phyloP scores from a whole-genome alignment of 257 asterid genomes.

The Voacanga thouarsii region DNA sequence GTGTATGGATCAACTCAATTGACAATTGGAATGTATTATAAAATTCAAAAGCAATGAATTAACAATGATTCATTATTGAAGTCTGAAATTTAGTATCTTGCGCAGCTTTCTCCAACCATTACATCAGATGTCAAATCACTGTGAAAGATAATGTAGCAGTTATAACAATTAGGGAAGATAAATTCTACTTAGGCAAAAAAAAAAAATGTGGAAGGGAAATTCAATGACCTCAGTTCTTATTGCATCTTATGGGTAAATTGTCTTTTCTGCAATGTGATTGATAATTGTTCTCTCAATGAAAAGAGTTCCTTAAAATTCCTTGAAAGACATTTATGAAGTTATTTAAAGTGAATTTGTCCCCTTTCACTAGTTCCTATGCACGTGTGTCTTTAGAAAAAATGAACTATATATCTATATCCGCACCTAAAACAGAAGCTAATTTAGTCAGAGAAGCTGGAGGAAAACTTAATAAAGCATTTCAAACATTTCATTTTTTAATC shows the following conservation, averaged over 20 bases:
- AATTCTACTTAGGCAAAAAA: too few species aligned
- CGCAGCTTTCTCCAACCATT: background rate
- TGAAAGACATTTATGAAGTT: background rate
- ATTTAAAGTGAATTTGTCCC: background rate
- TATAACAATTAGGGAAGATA: too few species aligned
- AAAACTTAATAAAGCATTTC: background rate
- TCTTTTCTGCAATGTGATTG: background rate
- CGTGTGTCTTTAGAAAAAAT: background rate
- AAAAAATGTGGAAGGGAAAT: too few species aligned
- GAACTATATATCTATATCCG: background rate
- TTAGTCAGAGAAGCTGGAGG: background rate
- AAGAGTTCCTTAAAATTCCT: background rate
- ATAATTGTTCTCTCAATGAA: background rate
- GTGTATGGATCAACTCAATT: background rate
- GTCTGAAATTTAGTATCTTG: background rate
- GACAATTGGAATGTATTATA: background rate
- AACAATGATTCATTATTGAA: background rate
- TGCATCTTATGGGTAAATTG: background rate
- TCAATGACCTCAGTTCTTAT: background rate
- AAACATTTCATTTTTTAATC: too few species aligned
- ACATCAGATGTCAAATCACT: background rate
- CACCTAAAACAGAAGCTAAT: background rate
- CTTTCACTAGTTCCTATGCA: background rate
- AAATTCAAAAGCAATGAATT: background rate
- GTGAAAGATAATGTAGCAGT: background rate